Percentiles rank a stretch among this genome's conserved stretches.
Evolutionary conservation across 2,329 filamentous ascomycete species (phyloP).

Genomic region (Byssochlamys sp.): DNA sequence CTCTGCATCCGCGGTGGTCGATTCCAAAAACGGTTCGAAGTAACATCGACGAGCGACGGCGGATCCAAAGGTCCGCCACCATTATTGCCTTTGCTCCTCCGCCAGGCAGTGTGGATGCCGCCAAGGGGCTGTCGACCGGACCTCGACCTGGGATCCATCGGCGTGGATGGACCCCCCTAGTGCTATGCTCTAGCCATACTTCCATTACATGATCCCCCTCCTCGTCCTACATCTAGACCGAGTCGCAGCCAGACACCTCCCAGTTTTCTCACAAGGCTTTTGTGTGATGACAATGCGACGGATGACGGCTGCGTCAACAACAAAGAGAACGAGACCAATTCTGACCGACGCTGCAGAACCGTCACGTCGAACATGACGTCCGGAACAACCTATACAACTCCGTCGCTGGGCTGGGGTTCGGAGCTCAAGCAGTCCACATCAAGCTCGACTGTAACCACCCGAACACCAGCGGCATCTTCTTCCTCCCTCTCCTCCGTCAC

Average conservation of each 20-base stretch:
- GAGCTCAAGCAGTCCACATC: conserved; percentile 12
- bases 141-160: conserved; percentile 1
- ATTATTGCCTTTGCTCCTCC: background rate
- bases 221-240: background rate
- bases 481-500: conserved; percentile 23
- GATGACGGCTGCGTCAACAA: background rate
- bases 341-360: background rate
- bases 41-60: background rate
- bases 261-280: background rate
- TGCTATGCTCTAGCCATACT: background rate
- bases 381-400: background rate
- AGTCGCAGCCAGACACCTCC: background rate
- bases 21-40: background rate
- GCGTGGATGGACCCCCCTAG: background rate
- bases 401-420: conserved; percentile 1
- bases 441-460: conserved; percentile 19
- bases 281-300: background rate
- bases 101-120: background rate
- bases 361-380: background rate
- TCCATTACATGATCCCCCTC: background rate
- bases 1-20: background rate
- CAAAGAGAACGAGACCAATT: background rate
- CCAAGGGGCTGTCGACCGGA: background rate
- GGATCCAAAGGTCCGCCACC: background rate
- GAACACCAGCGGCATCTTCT: conserved; percentile 26